phyloP scores from a whole-genome alignment of 768 basidiomycete species.

The Chalciporus sphaerocephalus region DNA sequence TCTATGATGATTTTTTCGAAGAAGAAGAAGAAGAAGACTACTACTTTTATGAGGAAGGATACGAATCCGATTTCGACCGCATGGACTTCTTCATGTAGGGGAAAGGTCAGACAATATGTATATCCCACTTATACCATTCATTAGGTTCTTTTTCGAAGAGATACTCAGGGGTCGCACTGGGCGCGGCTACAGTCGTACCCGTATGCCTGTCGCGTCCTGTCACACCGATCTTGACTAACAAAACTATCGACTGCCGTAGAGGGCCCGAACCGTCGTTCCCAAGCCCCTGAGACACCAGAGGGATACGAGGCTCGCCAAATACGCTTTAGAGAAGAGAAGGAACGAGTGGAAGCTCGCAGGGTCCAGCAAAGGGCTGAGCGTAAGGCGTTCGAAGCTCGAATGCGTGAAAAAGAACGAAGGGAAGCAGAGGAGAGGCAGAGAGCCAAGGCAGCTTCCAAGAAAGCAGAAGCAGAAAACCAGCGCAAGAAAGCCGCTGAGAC shows the following conservation, averaged over 20 bases:
- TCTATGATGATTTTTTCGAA: conserved; percentile 29
- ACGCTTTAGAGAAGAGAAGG: conserved; percentile 48
- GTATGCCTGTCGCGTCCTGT: conserved; percentile 25
- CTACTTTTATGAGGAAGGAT: conserved; percentile 27
- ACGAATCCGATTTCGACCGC: conserved; percentile 33
- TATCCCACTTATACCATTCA: conserved; percentile 6
- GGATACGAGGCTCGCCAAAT: conserved; percentile 51
- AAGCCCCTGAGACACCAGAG: conserved; percentile 43
- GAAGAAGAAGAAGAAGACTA: conserved; percentile 30
- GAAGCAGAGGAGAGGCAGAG: conserved; percentile 58
- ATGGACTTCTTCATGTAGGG: conserved; percentile 46
- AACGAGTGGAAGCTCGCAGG: conserved; percentile 48
- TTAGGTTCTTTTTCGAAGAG: conserved; percentile 48
- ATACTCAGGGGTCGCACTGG: conserved; percentile 37
- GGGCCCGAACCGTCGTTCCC: conserved; percentile 18
- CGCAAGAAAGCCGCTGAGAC: conserved; percentile 47
- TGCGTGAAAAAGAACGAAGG: conserved; percentile 50
- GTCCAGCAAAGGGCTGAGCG: conserved; percentile 43
- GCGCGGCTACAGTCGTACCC: conserved; percentile 21
- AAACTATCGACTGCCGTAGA: conserved; percentile 10
- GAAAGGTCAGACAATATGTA: background rate
- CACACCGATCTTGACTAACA: conserved; percentile 10
- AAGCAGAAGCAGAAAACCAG: conserved; percentile 47
- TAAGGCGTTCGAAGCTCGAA: conserved; percentile 41
- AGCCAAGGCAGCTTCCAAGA: conserved; percentile 50